Conservation (phyloP, 2,329 filamentous ascomycete species). For the Pestalotiopsis sp. region DNA sequence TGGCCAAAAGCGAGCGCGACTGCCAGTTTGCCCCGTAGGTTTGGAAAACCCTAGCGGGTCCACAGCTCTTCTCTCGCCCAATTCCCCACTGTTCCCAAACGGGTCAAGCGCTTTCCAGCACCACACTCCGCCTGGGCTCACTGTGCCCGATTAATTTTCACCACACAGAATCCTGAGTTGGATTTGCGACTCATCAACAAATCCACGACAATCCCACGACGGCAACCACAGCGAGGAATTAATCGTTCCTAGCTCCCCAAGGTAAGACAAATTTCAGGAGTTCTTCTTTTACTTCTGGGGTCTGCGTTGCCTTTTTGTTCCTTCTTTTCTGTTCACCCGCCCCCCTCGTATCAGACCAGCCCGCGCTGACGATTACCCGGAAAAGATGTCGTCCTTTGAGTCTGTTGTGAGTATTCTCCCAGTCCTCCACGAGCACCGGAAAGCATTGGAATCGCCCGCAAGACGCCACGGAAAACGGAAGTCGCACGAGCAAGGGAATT, state of each 20-base stretch:
- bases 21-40: constrained; percentile 4
- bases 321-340: constrained; percentile 26
- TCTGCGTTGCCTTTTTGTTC: constrained; percentile 23
- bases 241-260: constrained; percentile 15
- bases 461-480: constrained; percentile 6
- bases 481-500: constrained; percentile 4
- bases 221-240: constrained; percentile 17
- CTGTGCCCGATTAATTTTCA: constrained; percentile 14
- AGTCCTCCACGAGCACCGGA: constrained; percentile 14
- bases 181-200: constrained; percentile 11
- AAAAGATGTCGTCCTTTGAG: constrained; percentile 72
- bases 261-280: constrained; percentile 17
- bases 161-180: constrained; percentile 9
- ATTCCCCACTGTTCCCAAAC: constrained; percentile 4
- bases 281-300: constrained; percentile 13
- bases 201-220: constrained; percentile 10
- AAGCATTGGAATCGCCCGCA: background rate
- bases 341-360: constrained; percentile 22
- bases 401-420: constrained; percentile 62
- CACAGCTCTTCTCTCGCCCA: constrained; percentile 8
- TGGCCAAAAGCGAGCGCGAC: background rate
- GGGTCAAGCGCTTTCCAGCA: constrained; percentile 1
- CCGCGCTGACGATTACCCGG: constrained; percentile 35
- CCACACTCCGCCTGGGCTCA: background rate
- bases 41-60: constrained; percentile 14